Base-by-base conservation (phyloP, 75 land plant genomes). In the Larix kaempferi region DNA sequence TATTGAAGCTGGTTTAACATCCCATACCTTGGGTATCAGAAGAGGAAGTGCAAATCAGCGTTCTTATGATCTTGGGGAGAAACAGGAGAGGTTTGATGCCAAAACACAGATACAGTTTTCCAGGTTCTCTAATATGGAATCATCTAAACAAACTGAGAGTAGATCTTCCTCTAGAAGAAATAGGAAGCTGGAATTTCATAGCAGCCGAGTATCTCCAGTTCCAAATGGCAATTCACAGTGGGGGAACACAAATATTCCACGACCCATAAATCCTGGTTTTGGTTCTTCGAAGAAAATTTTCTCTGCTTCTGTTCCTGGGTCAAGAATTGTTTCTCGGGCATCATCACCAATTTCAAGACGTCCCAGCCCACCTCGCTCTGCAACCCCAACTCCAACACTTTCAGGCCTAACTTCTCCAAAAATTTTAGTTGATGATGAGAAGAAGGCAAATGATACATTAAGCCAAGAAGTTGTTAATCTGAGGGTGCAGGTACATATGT, bases 331-430 rank as follows among this genome's bases (percentile, higher is more conserved):
- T 73, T 92, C 96, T 64, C 82, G 92, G 56, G 94, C 94, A 66
- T 87, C 94, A 61, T 91, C 94, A 39, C 96, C 96, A 17, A 80
- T 89, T 60, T 93, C 95, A 82, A 86, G 92, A 82, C 80, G 94
- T 26, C 66, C 88, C n/a, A 93, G 96, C 66, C 96, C 96, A 58
- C 95, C 96, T 78, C 91, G 94, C 63, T 87, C 94, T 6, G 84
- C 94, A 22, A 93, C 93, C 49, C 95, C 95, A 56, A 93, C 91
- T 21, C 94, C 94, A 74, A 91, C 91, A 60, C 80, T 91, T 25
- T 84, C 79, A 57, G 94, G 94, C 39, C 80, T 91, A 33, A 80
- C 89, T 41, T 78, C 94, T 65, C 89, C 91, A 58, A 88, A 84
- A 62, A 23, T 87, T 60, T 79, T 77, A 15, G 55, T 87, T 19